phyloP scores from a whole-genome alignment of 176 grass and related monocot species.

The Carex cristatella region DNA sequence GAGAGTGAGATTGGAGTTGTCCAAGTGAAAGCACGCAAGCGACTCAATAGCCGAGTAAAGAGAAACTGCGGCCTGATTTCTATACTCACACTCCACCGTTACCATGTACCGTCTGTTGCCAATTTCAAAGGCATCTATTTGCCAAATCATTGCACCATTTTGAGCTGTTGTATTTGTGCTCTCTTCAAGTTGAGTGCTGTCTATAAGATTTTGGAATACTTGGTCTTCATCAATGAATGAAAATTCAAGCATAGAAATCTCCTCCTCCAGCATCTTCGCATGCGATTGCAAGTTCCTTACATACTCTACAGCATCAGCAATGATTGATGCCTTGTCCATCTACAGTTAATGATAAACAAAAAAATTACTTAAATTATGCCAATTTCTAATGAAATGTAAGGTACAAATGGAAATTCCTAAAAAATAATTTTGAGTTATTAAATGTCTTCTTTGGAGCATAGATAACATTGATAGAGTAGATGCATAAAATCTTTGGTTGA shows the following conservation, averaged over 20 bases:
- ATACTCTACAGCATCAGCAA: slow-evolving; percentile 76
- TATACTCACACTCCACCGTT: slow-evolving; percentile 55
- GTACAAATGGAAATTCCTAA: neutral
- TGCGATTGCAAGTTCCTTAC: slow-evolving; percentile 59
- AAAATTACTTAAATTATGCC: neutral
- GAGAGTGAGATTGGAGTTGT: slow-evolving; percentile 58
- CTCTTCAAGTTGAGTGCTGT: neutral
- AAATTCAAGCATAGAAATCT: slow-evolving; percentile 56
- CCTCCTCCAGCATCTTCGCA: slow-evolving; percentile 51
- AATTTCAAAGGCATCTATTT: slow-evolving; percentile 38
- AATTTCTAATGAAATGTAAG: neutral
- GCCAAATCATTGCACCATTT: slow-evolving; percentile 34
- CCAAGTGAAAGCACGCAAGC: slow-evolving; percentile 49
- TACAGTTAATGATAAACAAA: slow-evolving; percentile 15
- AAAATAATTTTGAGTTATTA: neutral
- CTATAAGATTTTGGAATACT: neutral
- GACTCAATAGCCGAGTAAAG: slow-evolving; percentile 63
- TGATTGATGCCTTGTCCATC: slow-evolving; percentile 98
- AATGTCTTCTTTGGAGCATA: neutral
- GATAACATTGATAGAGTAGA: neutral
- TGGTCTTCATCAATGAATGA: slow-evolving; percentile 15
- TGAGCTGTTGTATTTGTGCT: neutral
- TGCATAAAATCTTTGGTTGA: neutral
- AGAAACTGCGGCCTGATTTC: slow-evolving; percentile 32
- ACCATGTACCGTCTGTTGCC: slow-evolving; percentile 56